These are phyloP conservation scores for Macrolepiota dolichaula DNA, from an alignment of 768 basidiomycete genomes.

Conservation along the genomic window DNA sequence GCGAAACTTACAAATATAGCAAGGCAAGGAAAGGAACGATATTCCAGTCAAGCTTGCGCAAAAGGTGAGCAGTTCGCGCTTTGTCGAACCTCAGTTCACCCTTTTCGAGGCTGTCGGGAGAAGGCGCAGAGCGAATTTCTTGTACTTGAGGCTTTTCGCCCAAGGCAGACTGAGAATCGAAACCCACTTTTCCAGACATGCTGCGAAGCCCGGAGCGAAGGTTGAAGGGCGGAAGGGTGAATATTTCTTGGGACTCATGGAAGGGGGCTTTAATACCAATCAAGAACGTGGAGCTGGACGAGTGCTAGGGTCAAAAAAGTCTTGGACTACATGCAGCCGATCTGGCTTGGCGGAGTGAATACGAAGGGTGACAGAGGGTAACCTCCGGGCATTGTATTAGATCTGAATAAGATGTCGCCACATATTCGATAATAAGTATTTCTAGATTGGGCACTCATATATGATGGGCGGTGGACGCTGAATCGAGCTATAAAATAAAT, in stretches of 20 bases:
- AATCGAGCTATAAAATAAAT: too few species aligned
- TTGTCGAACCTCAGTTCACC: not conserved
- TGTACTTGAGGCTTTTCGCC: not conserved
- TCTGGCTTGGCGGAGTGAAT: not conserved
- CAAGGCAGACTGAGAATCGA: not conserved
- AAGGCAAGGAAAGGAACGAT: slow-evolving; percentile 28
- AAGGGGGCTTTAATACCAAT: not conserved
- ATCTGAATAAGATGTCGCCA: too few species aligned
- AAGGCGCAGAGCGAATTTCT: not conserved
- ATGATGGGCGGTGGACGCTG: too few species aligned
- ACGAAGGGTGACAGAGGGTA: too few species aligned
- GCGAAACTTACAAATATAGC: slow-evolving; percentile 23
- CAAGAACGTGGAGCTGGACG: not conserved
- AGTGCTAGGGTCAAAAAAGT: not conserved
- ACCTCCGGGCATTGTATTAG: too few species aligned
- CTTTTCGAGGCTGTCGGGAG: not conserved
- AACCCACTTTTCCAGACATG: not conserved
- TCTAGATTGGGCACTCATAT: too few species aligned
- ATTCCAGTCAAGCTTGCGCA: slow-evolving; percentile 30
- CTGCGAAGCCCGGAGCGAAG: not conserved
- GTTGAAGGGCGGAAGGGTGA: not conserved
- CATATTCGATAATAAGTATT: too few species aligned
- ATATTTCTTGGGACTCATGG: not conserved
- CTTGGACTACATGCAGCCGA: not conserved
- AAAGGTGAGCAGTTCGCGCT: slow-evolving; percentile 11